phyloP scores from a whole-genome alignment of 371 early-diverging fungal species.

The Fennellomyces sp. region DNA sequence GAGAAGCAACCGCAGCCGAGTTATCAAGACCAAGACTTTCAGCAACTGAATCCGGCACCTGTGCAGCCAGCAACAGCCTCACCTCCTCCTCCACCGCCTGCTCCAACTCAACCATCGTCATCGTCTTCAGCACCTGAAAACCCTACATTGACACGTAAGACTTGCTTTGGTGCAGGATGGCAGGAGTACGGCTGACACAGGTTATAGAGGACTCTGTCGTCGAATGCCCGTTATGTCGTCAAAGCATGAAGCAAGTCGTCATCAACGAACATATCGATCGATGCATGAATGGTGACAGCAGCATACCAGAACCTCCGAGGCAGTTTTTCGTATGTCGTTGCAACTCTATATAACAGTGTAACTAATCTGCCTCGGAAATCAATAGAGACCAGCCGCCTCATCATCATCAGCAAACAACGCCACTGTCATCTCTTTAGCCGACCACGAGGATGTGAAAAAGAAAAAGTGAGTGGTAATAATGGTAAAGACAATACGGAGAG shows the following conservation, averaged over 20 bases:
- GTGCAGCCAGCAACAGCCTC: neutral
- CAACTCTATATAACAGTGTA: too few relatives aligned
- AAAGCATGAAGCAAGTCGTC: slow-evolving; percentile 23
- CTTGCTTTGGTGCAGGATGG: neutral
- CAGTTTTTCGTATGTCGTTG: neutral
- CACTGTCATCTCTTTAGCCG: neutral
- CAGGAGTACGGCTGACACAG: neutral
- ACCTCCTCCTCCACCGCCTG: slow-evolving; percentile 3
- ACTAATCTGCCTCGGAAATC: neutral
- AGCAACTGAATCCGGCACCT: neutral
- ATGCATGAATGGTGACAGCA: slow-evolving; percentile 28
- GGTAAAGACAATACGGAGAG: neutral
- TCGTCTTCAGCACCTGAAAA: neutral
- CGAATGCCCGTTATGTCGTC: slow-evolving; percentile 35
- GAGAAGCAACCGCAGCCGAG: neutral
- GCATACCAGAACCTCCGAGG: neutral
- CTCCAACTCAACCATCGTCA: slow-evolving; percentile 7
- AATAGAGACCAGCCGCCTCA: slow-evolving; percentile 4
- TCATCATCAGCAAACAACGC: slow-evolving; percentile 2
- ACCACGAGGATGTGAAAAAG: neutral
- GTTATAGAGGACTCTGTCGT: slow-evolving; percentile 20
- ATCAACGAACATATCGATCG: slow-evolving; percentile 39
- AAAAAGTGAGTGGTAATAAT: neutral
- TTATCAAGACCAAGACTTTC: neutral
- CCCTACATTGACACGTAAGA: neutral